These are phyloP conservation scores for Escovopsis sp. DNA, from an alignment of 2,329 filamentous ascomycete species.

Conservation along the genomic window DNA sequence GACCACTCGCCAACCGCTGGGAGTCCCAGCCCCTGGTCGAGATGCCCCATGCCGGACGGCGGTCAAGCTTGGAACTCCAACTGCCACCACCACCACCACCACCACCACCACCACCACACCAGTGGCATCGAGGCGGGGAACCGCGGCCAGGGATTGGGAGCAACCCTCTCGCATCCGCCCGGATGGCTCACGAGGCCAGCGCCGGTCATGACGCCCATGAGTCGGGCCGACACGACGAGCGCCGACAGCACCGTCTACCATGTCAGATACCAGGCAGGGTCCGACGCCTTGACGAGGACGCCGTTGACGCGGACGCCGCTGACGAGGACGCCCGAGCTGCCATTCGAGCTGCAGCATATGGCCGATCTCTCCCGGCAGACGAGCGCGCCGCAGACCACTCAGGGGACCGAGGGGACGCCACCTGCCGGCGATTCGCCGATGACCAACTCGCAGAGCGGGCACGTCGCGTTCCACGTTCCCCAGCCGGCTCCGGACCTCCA, in stretches of 20 bases:
- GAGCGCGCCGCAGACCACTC: constrained; percentile 15
- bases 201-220: constrained; percentile 40
- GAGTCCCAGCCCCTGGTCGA: too few relatives aligned
- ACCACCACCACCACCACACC: too few relatives aligned
- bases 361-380: constrained; percentile 21
- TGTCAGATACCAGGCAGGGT: constrained; percentile 40
- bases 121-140: too few relatives aligned
- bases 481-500: too few relatives aligned
- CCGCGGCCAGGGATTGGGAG: background rate
- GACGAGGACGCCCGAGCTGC: constrained; percentile 29
- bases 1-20: constrained; percentile 1
- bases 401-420: constrained; percentile 12
- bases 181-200: constrained; percentile 42
- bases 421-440: constrained; percentile 9
- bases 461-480: constrained; percentile 1
- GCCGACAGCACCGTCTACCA: constrained; percentile 51
- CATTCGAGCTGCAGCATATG: constrained; percentile 13
- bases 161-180: constrained; percentile 31
- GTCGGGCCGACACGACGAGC: constrained; percentile 47
- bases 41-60: too few relatives aligned
- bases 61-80: too few relatives aligned
- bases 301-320: constrained; percentile 30
- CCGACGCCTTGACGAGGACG: constrained; percentile 34
- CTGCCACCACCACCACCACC: too few relatives aligned
- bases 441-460: constrained; percentile 10